These are phyloP conservation scores for Leishmania tarentolae DNA, from an alignment of 208 protist genomes.

Conservation along the genomic window DNA sequence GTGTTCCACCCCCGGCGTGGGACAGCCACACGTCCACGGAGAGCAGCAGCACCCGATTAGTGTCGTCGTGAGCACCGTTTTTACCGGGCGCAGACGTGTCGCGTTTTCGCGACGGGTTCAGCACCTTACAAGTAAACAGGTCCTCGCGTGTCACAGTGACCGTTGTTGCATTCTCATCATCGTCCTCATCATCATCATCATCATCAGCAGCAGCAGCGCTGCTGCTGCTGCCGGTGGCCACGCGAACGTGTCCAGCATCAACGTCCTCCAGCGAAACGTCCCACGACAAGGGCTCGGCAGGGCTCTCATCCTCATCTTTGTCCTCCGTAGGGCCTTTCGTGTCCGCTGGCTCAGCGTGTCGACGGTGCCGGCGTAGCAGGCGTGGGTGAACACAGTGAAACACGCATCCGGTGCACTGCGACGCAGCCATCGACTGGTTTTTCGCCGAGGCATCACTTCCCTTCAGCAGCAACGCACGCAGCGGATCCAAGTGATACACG, in stretches of 20 bases:
- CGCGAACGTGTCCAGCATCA: slow-evolving; percentile 3
- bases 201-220: no score
- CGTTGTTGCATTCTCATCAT: no score
- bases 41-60: slow-evolving; percentile 14
- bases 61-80: not conserved
- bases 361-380: not conserved
- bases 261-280: slow-evolving; percentile 20
- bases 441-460: not conserved
- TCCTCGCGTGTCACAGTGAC: slow-evolving; percentile 3
- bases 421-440: not conserved
- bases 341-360: not conserved
- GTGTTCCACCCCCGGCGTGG: slow-evolving; percentile 6
- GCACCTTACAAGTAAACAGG: slow-evolving; percentile 18
- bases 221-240: not conserved
- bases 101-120: not conserved
- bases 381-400: slow-evolving; percentile 26
- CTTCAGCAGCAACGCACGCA: not conserved
- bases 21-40: slow-evolving; percentile 21
- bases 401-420: slow-evolving; percentile 5
- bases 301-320: not conserved
- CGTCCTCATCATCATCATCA: no score
- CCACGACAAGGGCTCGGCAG: slow-evolving; percentile 10
- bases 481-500: slow-evolving; percentile 4
- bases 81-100: not conserved
- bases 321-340: not conserved